phyloP scores from a whole-genome alignment of 2,329 filamentous ascomycete genomes.

The Tolypocladium amazonense region DNA sequence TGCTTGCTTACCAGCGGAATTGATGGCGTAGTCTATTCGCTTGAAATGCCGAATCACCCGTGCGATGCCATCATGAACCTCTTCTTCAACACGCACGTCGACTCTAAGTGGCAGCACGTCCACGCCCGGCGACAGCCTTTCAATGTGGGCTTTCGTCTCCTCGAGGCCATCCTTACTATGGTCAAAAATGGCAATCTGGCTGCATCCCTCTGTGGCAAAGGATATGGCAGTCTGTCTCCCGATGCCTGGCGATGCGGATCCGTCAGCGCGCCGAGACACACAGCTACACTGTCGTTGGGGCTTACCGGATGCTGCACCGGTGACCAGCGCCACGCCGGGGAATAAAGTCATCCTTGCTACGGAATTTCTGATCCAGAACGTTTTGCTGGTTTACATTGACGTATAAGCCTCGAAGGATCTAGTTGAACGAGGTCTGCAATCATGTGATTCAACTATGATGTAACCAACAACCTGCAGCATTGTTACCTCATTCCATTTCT shows the following conservation, averaged over 20 bases:
- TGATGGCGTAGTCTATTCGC: slow-evolving; percentile 34
- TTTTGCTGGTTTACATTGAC: too few relatives aligned
- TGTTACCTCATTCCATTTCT: slow-evolving; percentile 2
- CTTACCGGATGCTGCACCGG: slow-evolving; percentile 19
- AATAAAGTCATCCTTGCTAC: slow-evolving; percentile 13
- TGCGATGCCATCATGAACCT: slow-evolving; percentile 22
- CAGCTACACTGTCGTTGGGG: too few relatives aligned
- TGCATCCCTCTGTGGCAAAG: slow-evolving; percentile 33
- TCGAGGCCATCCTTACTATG: slow-evolving; percentile 18
- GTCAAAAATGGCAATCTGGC: slow-evolving; percentile 29
- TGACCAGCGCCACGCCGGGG: slow-evolving; percentile 19
- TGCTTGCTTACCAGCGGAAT: slow-evolving; percentile 24
- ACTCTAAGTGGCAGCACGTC: slow-evolving; percentile 11
- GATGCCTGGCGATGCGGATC: not conserved
- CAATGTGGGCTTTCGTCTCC: slow-evolving; percentile 13
- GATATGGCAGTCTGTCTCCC: slow-evolving; percentile 7
- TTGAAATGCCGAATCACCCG: slow-evolving; percentile 21
- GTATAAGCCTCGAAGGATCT: not conserved
- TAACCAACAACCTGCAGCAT: not conserved
- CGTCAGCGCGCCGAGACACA: not conserved
- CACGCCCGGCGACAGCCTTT: not conserved
- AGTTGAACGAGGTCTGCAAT: not conserved
- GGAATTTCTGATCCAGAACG: not conserved
- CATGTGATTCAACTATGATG: not conserved
- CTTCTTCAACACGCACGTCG: slow-evolving; percentile 23